phyloP scores from a whole-genome alignment of 305 asterid species.

The Fraxinus albicans region DNA sequence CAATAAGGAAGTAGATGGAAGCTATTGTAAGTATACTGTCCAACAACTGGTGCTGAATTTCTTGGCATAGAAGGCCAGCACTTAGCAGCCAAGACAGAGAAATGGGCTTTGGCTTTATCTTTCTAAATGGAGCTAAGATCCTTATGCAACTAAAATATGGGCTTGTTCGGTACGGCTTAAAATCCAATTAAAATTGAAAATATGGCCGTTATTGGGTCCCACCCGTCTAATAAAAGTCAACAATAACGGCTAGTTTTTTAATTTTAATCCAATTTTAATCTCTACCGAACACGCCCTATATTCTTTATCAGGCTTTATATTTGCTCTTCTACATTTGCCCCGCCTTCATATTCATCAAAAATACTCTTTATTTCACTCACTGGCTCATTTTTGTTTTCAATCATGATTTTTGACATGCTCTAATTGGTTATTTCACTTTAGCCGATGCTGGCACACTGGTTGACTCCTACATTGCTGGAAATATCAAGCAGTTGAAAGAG shows the following conservation, averaged over 20 bases:
- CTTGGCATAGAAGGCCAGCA: not conserved
- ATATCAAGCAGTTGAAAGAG: constrained; percentile 84
- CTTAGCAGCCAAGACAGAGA: not conserved
- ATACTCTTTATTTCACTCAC: not conserved
- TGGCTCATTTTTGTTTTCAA: not conserved
- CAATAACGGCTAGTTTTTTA: too few species aligned
- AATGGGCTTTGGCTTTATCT: constrained; percentile 1
- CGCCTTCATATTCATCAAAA: constrained; percentile 7
- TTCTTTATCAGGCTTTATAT: constrained; percentile 3
- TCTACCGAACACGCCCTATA: too few species aligned
- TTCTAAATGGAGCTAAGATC: constrained; percentile 3
- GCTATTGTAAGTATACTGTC: constrained; percentile 1
- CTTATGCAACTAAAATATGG: constrained; percentile 6
- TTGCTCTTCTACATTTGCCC: constrained; percentile 18
- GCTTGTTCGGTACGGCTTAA: too few species aligned
- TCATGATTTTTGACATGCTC: constrained; percentile 18
- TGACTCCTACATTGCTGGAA: constrained; percentile 87
- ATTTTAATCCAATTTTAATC: too few species aligned
- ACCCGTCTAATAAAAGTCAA: too few species aligned
- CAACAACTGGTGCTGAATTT: constrained; percentile 5
- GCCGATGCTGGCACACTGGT: constrained; percentile 85
- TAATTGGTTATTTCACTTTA: constrained; percentile 32
- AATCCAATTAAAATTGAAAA: too few species aligned
- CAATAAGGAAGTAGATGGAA: constrained; percentile 5
- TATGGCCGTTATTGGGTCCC: too few species aligned